Evolutionary conservation across 1,284 basidiomycete genomes (phyloP), one percentile per base, ranked within the genome.

Genomic region (Sanghuangporus sanghuang): DNA sequence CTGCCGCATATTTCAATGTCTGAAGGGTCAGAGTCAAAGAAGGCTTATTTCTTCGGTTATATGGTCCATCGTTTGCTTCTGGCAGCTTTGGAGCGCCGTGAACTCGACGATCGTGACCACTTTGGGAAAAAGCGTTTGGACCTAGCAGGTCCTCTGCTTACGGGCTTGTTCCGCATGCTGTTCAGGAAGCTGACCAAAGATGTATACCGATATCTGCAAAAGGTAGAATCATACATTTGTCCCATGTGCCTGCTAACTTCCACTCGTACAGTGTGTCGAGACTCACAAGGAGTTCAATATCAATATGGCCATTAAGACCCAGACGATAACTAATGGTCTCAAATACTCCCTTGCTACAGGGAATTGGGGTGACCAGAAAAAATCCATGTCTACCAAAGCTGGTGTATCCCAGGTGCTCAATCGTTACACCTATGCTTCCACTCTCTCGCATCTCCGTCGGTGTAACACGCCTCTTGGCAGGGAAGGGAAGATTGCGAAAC

Each of bases 1-100:
- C 75, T 99, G 54, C 97, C 97, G 0, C 97, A 99, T 73, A 90
- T 99, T 35, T 96, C 96, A 3, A 96, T 96, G 84, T 86, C 89
- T 1, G 95, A 97, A 74, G 96, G 96, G 8, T 96, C 95, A 40
- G 94, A 97, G 77, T 96, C 93, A 46, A 97, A 97, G 80, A 99
- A 99, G 76, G 97, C 97, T 2, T 99, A 96, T 78, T 99, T 99
- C 84, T 95, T 99, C 67, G 97, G 97, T n/a, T 99, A 98, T 77
- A 99, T 99, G 96, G 93, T 98, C 57, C 96, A 99, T 78, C 89
- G 97, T 64, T 82, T 99, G 32, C 79, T 98, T 5, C 85, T 98
- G 16, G 96, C 97, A 48, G 95, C 95, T 16, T 77, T 99, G 70
- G 96, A 98, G 73, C 84, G 97, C 62, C 84, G 97, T 71, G 97